Conservation (phyloP, 192 early-diverging fungal species). For the Coemansia umbellata region DNA sequence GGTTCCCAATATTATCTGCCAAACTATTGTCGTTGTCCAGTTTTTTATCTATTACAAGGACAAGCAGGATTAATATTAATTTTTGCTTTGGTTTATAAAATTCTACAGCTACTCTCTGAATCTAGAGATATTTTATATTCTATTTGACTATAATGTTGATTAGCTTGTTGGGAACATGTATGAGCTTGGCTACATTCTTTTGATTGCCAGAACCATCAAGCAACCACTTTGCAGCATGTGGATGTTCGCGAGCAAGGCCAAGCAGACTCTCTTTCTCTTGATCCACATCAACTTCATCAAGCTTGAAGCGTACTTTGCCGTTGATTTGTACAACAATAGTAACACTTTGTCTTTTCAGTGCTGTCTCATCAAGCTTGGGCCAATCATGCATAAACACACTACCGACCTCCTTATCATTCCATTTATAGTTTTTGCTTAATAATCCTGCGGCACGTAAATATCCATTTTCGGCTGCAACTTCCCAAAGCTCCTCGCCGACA, state of each 20-base stretch:
- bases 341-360: constrained; percentile 50
- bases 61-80: constrained; percentile 7
- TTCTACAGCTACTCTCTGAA: not conserved
- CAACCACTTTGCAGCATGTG: constrained; percentile 56
- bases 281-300: constrained; percentile 35
- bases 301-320: constrained; percentile 70
- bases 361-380: constrained; percentile 54
- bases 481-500: constrained; percentile 75
- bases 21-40: not conserved
- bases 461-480: constrained; percentile 17
- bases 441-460: constrained; percentile 6
- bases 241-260: constrained; percentile 35
- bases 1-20: not conserved
- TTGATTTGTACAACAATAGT: constrained; percentile 60
- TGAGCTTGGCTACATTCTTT: constrained; percentile 46
- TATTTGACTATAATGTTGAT: constrained; percentile 65
- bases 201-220: constrained; percentile 27
- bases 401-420: not conserved
- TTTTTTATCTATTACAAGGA: constrained; percentile 7
- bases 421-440: not conserved
- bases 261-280: constrained; percentile 43
- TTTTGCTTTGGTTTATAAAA: not conserved
- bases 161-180: constrained; percentile 64
- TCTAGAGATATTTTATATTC: not conserved
- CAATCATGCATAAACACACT: constrained; percentile 56